These are phyloP conservation scores for Daldinia decipiens DNA, from an alignment of 495 filamentous ascomycete genomes.

Conservation along the genomic window DNA sequence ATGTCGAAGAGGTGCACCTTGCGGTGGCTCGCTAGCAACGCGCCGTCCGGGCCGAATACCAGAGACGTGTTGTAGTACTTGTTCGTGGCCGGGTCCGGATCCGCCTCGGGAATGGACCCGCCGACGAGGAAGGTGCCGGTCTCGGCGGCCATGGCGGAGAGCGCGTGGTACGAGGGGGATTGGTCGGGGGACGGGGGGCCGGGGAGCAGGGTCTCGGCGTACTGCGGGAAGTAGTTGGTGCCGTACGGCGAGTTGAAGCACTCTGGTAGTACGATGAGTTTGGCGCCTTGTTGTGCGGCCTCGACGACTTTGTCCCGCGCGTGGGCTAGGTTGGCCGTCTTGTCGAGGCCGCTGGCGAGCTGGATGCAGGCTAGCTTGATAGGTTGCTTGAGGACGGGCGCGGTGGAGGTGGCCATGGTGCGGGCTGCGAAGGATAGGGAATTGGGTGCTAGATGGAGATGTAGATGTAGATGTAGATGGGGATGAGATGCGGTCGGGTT, in stretches of 20 bases:
- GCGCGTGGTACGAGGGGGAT: conserved; percentile 84
- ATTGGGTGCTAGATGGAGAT: not conserved
- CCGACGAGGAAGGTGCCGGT: conserved; percentile 83
- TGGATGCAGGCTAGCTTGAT: conserved; percentile 86
- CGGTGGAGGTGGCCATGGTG: conserved; percentile 62
- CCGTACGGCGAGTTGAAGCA: conserved; percentile 99
- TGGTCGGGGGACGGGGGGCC: conserved; percentile 76
- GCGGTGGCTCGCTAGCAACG: conserved; percentile 84
- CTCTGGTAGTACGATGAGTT: conserved; percentile 78
- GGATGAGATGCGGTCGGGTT: conserved; percentile 10
- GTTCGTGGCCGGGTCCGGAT: conserved; percentile 52
- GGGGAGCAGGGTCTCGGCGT: conserved; percentile 87
- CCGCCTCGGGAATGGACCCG: conserved; percentile 90
- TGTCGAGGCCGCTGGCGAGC: conserved; percentile 82
- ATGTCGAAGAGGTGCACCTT: conserved; percentile 99
- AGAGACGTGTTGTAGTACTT: conserved; percentile 94
- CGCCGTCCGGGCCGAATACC: conserved; percentile 79
- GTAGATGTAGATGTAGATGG: too few relatives aligned
- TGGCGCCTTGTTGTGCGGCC: conserved; percentile 77
- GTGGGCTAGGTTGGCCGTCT: conserved; percentile 81
- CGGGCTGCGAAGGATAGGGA: conserved; percentile 30
- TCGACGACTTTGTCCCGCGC: conserved; percentile 85
- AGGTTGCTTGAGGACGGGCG: conserved; percentile 71
- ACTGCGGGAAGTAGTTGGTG: conserved; percentile 86
- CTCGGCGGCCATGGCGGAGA: conserved; percentile 80